Conservation (phyloP, 176 grass and related monocot genomes). For the Lolium rigidum region DNA sequence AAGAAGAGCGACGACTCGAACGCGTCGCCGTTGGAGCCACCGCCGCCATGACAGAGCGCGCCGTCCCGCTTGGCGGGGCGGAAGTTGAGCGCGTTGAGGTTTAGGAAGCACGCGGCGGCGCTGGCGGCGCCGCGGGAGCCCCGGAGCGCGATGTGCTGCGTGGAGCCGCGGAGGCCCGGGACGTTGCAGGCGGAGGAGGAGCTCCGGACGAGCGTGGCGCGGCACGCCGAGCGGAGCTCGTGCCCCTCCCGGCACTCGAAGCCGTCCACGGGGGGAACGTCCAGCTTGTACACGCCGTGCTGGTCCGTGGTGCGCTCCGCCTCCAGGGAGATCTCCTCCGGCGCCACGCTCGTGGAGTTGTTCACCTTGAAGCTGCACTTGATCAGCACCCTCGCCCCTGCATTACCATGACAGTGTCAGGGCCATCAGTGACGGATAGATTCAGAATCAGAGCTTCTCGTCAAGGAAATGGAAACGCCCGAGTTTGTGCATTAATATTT, state of each 20-base stretch:
- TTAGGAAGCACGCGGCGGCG: slow-evolving; percentile 79
- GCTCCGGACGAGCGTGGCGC: slow-evolving; percentile 73
- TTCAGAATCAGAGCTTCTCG: background rate
- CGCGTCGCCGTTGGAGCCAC: background rate
- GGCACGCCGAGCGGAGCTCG: slow-evolving; percentile 76
- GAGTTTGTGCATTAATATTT: background rate
- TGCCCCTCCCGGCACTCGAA: slow-evolving; percentile 87
- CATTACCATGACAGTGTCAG: background rate
- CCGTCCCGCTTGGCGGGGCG: slow-evolving; percentile 63
- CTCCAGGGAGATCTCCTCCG: slow-evolving; percentile 76
- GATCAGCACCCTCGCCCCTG: slow-evolving; percentile 84
- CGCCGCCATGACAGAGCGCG: slow-evolving; percentile 51
- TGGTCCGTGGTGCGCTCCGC: slow-evolving; percentile 91
- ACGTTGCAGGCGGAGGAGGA: slow-evolving; percentile 80
- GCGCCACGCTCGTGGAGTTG: slow-evolving; percentile 54
- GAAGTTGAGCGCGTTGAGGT: slow-evolving; percentile 96
- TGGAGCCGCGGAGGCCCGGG: slow-evolving; percentile 65
- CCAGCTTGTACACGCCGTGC: slow-evolving; percentile 90
- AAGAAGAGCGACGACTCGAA: slow-evolving; percentile 69
- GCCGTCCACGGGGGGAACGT: slow-evolving; percentile 79
- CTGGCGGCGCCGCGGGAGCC: slow-evolving; percentile 49
- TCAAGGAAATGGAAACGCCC: background rate
- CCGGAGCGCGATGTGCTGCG: slow-evolving; percentile 82
- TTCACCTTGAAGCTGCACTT: slow-evolving; percentile 89
- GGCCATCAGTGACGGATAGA: background rate